Evolutionary conservation across 2,329 filamentous ascomycete species (phyloP).

Genomic region (Diaporthe eres): DNA sequence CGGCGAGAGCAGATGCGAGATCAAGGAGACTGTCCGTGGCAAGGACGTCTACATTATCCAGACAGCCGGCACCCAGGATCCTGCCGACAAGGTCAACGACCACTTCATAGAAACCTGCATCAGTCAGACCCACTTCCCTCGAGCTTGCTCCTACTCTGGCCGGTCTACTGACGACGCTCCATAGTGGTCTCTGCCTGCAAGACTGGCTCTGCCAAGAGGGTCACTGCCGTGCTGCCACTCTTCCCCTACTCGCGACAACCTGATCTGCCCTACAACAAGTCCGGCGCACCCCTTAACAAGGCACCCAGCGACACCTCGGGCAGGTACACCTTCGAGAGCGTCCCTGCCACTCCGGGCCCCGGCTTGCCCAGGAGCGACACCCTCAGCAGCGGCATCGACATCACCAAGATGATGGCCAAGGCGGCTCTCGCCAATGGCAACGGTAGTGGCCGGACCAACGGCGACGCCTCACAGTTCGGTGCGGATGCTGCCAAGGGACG

Average conservation of each 20-base stretch:
- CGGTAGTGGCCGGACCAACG: constrained; percentile 53
- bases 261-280: constrained; percentile 97
- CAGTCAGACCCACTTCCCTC: constrained; percentile 75
- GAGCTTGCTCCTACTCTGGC: neutral
- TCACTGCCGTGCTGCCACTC: constrained; percentile 93
- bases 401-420: constrained; percentile 82
- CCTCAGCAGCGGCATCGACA: constrained; percentile 76
- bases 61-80: constrained; percentile 74
- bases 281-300: constrained; percentile 87
- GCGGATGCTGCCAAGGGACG: constrained; percentile 55
- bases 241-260: constrained; percentile 98
- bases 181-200: constrained; percentile 98
- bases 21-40: constrained; percentile 94
- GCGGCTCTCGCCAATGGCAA: constrained; percentile 70
- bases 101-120: constrained; percentile 97
- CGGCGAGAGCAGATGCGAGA: constrained; percentile 94
- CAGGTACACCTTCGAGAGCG: constrained; percentile 91
- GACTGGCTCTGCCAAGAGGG: constrained; percentile 88
- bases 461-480: constrained; percentile 48
- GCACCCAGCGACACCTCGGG: constrained; percentile 61
- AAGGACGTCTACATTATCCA: constrained; percentile 99
- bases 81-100: constrained; percentile 87
- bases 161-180: constrained; percentile 48
- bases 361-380: constrained; percentile 77
- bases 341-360: constrained; percentile 86